Base-by-base conservation (phyloP, 176 grass and related monocot species). In the Bonia amplexicaulis region DNA sequence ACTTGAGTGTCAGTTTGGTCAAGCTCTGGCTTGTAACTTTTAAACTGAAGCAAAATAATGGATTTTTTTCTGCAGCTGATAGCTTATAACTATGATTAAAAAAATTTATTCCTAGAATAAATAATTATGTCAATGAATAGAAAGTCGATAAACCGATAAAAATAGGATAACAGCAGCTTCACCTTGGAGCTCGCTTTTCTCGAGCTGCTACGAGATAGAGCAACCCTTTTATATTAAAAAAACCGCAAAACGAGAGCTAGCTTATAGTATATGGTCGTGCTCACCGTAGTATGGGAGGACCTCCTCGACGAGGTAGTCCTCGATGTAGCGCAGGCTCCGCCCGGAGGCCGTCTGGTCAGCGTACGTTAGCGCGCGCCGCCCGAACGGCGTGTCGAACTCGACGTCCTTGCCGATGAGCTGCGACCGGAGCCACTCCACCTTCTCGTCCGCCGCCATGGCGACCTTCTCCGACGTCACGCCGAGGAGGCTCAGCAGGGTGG, bases 321-420 rank as follows among this genome's bases (percentile, higher is more conserved):
- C 95, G 41, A 97, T 71, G 84, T 90, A 91, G 0, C 79, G 80
- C n/a, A 97, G 79, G 87, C 86, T 80, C 31, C 79, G 86, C 52
- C 92, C 95, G 52, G 95, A 91, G 15, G 92, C 95, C 12, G 95
- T 93, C 57, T 94, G 90, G 77, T 97, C 95, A 29, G 89, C 92
- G 78, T 97, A 97, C 9, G 87, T 91, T 16, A 97, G 86, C 2
- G 15, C 31, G 45, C 92, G 92, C 2, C 78, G 23, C 3, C 92
- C 95, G 69, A 94, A 97, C 15, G 95, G 90, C 31, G 92, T 91
- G n/a, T 86, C 66, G 71, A 91, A 94, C 79, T 94, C 95, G 33
- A 40, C 45, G 60, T 62, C 84, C 12, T 77, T 77, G 0, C 95
- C 95, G 49, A 97, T 80, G 0, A 97, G 81, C 89, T 97, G 87